These are phyloP conservation scores for Apium graveolens DNA, from an alignment of 129 eudicot species.

Conservation along the genomic window DNA sequence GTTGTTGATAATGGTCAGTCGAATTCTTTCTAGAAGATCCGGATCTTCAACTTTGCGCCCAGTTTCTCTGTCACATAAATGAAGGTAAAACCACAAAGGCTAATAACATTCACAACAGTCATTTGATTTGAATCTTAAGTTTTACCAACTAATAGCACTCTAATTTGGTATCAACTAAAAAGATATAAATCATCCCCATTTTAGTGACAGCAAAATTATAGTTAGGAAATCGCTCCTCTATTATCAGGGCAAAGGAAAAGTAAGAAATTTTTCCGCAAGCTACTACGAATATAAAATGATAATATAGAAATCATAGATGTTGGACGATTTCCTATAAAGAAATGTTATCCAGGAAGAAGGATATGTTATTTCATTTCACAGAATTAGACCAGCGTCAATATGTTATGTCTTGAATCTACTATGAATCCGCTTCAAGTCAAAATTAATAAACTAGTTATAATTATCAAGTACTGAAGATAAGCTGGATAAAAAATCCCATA, in stretches of 20 bases:
- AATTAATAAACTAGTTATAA: not conserved
- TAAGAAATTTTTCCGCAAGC: not conserved
- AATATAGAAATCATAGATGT: not conserved
- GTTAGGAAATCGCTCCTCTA: not conserved
- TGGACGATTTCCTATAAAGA: not conserved
- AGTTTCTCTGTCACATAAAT: conserved; percentile 36
- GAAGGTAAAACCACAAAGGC: conserved; percentile 5
- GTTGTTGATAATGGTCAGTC: conserved; percentile 86
- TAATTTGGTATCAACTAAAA: not conserved
- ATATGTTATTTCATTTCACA: not conserved
- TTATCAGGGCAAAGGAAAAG: not conserved
- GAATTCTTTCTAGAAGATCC: conserved; percentile 90
- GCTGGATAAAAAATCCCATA: not conserved
- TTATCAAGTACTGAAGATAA: not conserved
- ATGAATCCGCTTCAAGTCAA: not conserved
- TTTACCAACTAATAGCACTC: not conserved
- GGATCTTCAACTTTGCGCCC: conserved; percentile 99
- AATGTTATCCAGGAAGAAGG: not conserved
- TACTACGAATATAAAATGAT: not conserved
- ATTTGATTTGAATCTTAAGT: not conserved
- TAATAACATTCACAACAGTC: not conserved
- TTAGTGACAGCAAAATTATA: not conserved
- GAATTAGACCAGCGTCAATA: not conserved
- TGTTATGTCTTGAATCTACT: not conserved
- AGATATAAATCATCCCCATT: not conserved